These are phyloP conservation scores for Colletotrichum sp. DNA, from an alignment of 2,329 filamentous ascomycete species.

Conservation along the genomic window DNA sequence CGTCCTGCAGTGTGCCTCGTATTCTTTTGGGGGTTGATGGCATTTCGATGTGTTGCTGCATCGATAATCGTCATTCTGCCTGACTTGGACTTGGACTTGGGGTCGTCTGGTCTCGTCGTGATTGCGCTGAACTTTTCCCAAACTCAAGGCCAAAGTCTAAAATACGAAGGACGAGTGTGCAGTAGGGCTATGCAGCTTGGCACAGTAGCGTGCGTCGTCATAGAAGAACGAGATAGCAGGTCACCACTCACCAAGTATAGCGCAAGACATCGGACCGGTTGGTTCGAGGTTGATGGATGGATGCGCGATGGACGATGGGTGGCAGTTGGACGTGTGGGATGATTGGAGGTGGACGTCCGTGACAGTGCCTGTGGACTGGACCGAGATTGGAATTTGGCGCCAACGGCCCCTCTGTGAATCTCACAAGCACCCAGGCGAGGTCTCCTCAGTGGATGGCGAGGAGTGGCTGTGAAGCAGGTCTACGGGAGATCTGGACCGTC, in stretches of 20 bases:
- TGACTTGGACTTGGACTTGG: neutral
- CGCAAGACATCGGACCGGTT: neutral
- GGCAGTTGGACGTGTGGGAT: neutral
- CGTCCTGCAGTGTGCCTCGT: neutral
- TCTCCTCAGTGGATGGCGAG: neutral
- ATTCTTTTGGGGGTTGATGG: neutral
- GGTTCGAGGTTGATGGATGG: slow-evolving; percentile 1
- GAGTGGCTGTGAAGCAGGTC: neutral
- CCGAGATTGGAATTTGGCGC: neutral
- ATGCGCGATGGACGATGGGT: neutral
- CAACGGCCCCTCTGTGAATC: neutral
- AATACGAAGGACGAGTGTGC: neutral
- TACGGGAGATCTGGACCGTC: neutral
- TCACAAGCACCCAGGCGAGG: neutral
- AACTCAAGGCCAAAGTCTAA: neutral
- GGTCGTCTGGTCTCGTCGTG: neutral
- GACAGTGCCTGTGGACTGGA: neutral
- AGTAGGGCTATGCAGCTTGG: neutral
- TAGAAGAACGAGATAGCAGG: neutral
- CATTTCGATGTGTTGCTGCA: neutral
- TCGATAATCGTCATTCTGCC: neutral
- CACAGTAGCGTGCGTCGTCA: neutral
- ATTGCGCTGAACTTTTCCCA: neutral
- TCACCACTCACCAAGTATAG: neutral
- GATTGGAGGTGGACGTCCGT: neutral